Evolutionary conservation across 441 rosid species (phyloP).

Genomic region (Populus tomentosa): DNA sequence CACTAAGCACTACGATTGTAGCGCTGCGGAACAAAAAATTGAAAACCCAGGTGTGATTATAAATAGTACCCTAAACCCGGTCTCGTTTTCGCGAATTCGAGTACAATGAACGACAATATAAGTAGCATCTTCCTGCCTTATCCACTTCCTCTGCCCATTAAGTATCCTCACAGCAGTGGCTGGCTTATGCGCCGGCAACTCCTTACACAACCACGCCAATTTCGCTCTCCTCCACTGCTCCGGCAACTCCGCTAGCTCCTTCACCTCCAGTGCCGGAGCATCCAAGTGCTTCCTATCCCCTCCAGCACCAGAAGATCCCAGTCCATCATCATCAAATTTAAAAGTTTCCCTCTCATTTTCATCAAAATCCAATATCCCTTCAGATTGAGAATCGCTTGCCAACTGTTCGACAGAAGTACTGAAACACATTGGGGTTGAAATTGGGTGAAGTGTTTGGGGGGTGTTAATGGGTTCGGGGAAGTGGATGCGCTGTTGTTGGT

Average conservation of each 20-base stretch:
- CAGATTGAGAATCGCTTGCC: constrained; percentile 9
- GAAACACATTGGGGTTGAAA: constrained; percentile 1
- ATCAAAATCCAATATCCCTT: constrained; percentile 17
- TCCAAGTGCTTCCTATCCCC: constrained; percentile 40
- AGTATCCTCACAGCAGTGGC: constrained; percentile 65
- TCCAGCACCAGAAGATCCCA: constrained; percentile 23
- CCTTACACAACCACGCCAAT: constrained; percentile 90
- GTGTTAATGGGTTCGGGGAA: constrained; percentile 7
- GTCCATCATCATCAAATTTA: constrained; percentile 28
- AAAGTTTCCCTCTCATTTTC: constrained; percentile 13
- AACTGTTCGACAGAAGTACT: constrained; percentile 51
- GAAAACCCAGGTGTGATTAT: neutral
- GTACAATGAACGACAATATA: constrained; percentile 65
- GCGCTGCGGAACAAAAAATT: neutral
- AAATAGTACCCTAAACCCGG: constrained; percentile 56
- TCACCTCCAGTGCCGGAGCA: constrained; percentile 52
- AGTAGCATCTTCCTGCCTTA: constrained; percentile 80
- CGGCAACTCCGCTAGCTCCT: constrained; percentile 66
- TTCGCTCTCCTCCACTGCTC: constrained; percentile 86
- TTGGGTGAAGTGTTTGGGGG: neutral
- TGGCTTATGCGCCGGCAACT: constrained; percentile 64
- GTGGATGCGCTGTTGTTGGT: constrained; percentile 20
- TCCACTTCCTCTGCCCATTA: constrained; percentile 83
- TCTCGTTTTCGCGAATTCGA: constrained; percentile 77
- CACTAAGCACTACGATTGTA: neutral